A percentile compares a stretch with the other conserved stretches of the same genome.
Evolutionary conservation across 2,329 filamentous ascomycete species (phyloP).

Genomic region (Talaromyces piceae): DNA sequence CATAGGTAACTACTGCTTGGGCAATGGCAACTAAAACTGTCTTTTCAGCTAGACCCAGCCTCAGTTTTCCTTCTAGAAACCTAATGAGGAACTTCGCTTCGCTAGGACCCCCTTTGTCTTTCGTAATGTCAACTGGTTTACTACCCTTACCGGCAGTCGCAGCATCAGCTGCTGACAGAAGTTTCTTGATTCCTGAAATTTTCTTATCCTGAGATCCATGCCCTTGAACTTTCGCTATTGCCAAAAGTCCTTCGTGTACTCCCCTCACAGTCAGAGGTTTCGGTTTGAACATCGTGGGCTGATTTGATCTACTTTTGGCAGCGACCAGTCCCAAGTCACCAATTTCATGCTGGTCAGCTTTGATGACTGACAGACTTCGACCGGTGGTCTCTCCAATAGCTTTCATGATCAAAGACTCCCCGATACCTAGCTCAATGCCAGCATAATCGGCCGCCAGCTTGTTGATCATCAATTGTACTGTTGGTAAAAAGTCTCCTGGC

Average conservation of each 20-base stretch:
- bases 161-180: slow-evolving; percentile 83
- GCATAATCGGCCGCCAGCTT: slow-evolving; percentile 95
- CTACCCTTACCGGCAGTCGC: slow-evolving; percentile 59
- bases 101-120: slow-evolving; percentile 87
- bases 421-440: slow-evolving; percentile 95
- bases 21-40: slow-evolving; percentile 85
- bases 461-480: slow-evolving; percentile 92
- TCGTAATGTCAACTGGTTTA: slow-evolving; percentile 67
- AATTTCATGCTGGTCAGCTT: slow-evolving; percentile 91
- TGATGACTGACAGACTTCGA: slow-evolving; percentile 79
- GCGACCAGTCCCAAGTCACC: slow-evolving; percentile 91
- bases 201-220: slow-evolving; percentile 85
- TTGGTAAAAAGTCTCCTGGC: slow-evolving; percentile 77
- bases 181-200: slow-evolving; percentile 90
- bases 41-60: slow-evolving; percentile 84
- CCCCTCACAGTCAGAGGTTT: slow-evolving; percentile 80
- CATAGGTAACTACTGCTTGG: slow-evolving; percentile 80
- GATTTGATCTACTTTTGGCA: slow-evolving; percentile 88
- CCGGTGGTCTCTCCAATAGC: slow-evolving; percentile 93
- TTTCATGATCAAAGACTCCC: slow-evolving; percentile 98
- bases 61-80: slow-evolving; percentile 88
- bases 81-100: slow-evolving; percentile 92
- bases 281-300: slow-evolving; percentile 97
- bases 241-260: slow-evolving; percentile 81
- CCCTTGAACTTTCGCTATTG: slow-evolving; percentile 78